Base-by-base conservation (phyloP, 202 grass and related monocot species). In the Zizania palustris region DNA sequence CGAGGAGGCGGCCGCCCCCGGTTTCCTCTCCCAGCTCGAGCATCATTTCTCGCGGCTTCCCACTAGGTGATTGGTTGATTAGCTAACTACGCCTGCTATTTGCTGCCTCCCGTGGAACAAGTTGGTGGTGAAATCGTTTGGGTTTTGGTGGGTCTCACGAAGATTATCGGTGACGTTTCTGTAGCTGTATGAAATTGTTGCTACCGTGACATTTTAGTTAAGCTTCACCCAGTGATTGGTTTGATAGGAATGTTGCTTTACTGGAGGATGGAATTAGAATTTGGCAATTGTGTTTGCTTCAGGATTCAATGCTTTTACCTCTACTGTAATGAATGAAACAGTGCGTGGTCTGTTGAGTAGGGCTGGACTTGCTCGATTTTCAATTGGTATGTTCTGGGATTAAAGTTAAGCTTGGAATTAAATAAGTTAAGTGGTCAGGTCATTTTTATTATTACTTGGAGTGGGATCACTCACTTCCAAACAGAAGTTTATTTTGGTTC, bases 11-110 rank as follows among this genome's bases (percentile, higher is more conserved):
- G 72, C 85, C 19, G 89, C 85, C 34, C 88, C 90, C 20, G 74
- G 87, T 34, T 93, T 96, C 73, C 87, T 80, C 75, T 85, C 77
- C 34, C 70, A 83, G 63, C 85, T 96, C 77, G 87, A 84, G 39
- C 85, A 78, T 45, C 96, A 99, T 91, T 96, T 99, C 72, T 60
- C 43, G 19, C 82, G 92, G 45, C 83, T 99, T 9, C 92, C 96
- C 3, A 54, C 46, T 11, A 99, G 96, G 96, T 99, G 63, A 88
- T 69, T 39, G 65, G 5, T 56, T 45, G 68, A 7, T 59, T 73
- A 2, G 5, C 54, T 46, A 36, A 55, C 20, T 51, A 0, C 3
- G 11, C 33, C 33, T 63, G 11, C 16, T 62, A n/a, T 45, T 33
- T 10, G 21, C 53, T 60, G 9, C 51, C 49, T 55, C 51, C n/a